Percentiles rank a stretch among this genome's conserved stretches.
Conservation (phyloP, 495 filamentous ascomycete genomes). For the Hyphodiscus hymeniophilus region DNA sequence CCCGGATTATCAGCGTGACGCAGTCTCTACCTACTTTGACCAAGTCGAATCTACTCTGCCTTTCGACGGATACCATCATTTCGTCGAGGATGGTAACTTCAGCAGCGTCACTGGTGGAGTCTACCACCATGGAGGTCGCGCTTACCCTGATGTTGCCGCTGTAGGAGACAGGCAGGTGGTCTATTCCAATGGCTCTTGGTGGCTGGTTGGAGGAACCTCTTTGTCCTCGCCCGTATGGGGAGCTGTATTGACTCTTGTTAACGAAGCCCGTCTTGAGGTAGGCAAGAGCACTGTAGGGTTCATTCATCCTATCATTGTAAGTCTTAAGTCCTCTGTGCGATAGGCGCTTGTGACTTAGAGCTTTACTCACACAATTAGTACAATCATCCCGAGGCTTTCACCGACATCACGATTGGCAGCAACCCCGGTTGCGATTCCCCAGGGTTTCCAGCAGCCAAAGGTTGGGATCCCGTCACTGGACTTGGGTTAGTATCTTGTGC, state of each 20-base stretch:
- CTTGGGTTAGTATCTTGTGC: slow-evolving; percentile 25
- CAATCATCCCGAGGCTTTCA: slow-evolving; percentile 29
- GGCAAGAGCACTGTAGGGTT: slow-evolving; percentile 52
- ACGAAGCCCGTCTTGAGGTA: slow-evolving; percentile 48
- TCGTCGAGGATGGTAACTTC: slow-evolving; percentile 28
- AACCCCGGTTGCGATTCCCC: slow-evolving; percentile 39
- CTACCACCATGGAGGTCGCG: slow-evolving; percentile 31
- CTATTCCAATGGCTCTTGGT: slow-evolving; percentile 33
- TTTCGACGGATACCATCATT: slow-evolving; percentile 29
- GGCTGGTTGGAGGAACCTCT: slow-evolving; percentile 46
- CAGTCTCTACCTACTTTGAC: slow-evolving; percentile 18
- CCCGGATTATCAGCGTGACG: slow-evolving; percentile 29
- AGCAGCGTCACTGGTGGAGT: slow-evolving; percentile 38
- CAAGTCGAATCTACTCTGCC: slow-evolving; percentile 19
- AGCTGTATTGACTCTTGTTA: slow-evolving; percentile 51
- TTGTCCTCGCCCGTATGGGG: slow-evolving; percentile 51
- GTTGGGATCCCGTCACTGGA: slow-evolving; percentile 44
- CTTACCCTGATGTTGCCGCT: slow-evolving; percentile 57
- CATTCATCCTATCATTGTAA: slow-evolving; percentile 32
- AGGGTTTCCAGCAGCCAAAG: slow-evolving; percentile 38
- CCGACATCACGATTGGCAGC: slow-evolving; percentile 39
- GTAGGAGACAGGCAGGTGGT: slow-evolving; percentile 50
- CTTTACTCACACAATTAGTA: slow-evolving; percentile 21
- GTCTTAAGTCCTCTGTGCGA: neutral
- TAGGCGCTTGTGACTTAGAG: neutral